phyloP scores from a whole-genome alignment of 805 yeast genomes.

The Candida sithepensis region DNA sequence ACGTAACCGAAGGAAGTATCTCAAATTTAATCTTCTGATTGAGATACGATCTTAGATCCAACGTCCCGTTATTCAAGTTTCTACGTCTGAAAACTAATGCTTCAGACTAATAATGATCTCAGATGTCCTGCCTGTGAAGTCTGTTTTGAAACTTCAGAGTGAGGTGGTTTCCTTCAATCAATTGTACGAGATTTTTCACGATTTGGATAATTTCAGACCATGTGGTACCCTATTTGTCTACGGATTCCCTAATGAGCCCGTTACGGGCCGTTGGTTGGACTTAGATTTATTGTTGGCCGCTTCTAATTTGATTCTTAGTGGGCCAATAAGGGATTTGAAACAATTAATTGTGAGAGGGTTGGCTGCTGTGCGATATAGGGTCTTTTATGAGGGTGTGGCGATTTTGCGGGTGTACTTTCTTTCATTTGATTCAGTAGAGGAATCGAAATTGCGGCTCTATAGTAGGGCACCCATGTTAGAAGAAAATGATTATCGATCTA shows the following conservation, averaged over 20 bases:
- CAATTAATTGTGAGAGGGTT: constrained; percentile 34
- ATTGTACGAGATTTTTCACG: constrained; percentile 33
- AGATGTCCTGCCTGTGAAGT: background rate
- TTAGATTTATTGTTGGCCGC: constrained; percentile 31
- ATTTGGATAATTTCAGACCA: constrained; percentile 37
- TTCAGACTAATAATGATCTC: background rate
- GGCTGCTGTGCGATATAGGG: background rate
- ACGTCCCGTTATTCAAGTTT: no score
- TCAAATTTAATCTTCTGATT: no score
- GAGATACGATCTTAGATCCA: no score
- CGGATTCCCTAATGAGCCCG: constrained; percentile 41
- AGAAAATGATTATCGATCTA: constrained; percentile 26
- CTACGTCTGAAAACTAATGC: no score
- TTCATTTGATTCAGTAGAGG: constrained; percentile 36
- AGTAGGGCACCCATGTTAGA: constrained; percentile 27
- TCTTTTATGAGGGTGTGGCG: constrained; percentile 5
- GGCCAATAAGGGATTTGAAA: constrained; percentile 35
- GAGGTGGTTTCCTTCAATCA: constrained; percentile 2
- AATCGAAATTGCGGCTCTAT: background rate
- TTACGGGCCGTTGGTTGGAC: constrained; percentile 58
- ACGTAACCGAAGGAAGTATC: no score
- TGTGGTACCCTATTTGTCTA: constrained; percentile 47
- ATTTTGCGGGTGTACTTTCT: constrained; percentile 45
- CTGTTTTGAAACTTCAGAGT: background rate
- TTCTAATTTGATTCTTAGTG: constrained; percentile 5